A percentile compares a stretch with the other conserved stretches of the same genome.
These are phyloP conservation scores for Nannochloris sp. DNA, from an alignment of 139 green algal genomes.

Conservation along the genomic window DNA sequence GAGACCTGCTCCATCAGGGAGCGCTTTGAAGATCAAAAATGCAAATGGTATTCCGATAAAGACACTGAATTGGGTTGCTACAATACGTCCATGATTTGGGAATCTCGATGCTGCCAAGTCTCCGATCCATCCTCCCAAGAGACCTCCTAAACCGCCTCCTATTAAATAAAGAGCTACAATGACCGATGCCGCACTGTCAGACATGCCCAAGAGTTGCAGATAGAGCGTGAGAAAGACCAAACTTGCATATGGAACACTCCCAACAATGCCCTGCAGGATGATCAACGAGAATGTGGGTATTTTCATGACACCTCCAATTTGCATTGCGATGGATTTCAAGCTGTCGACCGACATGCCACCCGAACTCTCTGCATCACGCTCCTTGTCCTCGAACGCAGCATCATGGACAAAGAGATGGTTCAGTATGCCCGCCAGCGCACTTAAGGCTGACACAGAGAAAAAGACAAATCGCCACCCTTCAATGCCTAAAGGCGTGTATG, in stretches of 20 bases:
- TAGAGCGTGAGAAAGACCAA: conserved; percentile 36
- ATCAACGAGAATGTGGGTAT: conserved; percentile 41
- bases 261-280: conserved; percentile 38
- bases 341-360: background rate
- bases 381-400: conserved; percentile 1
- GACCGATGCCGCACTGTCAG: conserved; percentile 30
- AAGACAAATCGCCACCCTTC: conserved; percentile 66
- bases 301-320: conserved; percentile 26
- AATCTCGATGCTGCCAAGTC: conserved; percentile 39
- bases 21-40: conserved; percentile 20
- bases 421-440: conserved; percentile 24
- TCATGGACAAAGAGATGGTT: conserved; percentile 25
- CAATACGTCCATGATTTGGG: conserved; percentile 47
- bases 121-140: conserved; percentile 59
- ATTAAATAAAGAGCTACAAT: conserved; percentile 42
- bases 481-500: conserved; percentile 19
- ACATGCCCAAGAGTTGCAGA: conserved; percentile 55
- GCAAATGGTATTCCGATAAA: conserved; percentile 26
- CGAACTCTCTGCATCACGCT: background rate
- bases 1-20: conserved; percentile 4
- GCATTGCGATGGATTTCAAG: background rate
- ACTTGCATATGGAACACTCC: conserved; percentile 24
- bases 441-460: conserved; percentile 36
- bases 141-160: conserved; percentile 25
- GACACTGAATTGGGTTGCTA: conserved; percentile 54